A percentile compares a stretch with the other conserved stretches of the same genome.
These are phyloP conservation scores for Myriangium duriaei DNA, from an alignment of 2,329 filamentous ascomycete genomes.

Conservation along the genomic window DNA sequence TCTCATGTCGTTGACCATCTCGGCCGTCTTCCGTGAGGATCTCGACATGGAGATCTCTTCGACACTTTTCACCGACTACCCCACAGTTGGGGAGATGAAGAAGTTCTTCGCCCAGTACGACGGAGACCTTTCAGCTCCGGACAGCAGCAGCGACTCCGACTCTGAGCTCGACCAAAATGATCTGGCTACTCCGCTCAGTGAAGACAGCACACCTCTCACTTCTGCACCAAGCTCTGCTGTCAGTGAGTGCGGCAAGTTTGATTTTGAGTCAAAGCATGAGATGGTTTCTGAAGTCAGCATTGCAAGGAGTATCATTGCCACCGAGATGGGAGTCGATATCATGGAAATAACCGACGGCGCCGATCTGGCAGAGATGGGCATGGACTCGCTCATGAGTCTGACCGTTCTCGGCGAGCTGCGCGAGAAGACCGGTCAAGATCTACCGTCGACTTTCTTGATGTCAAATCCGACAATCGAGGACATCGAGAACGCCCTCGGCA, in stretches of 20 bases:
- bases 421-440: conserved; percentile 38
- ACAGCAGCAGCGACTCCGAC: conserved; percentile 27
- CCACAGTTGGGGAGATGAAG: conserved; percentile 49
- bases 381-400: conserved; percentile 42
- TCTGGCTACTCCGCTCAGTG: conserved; percentile 31
- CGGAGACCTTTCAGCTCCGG: conserved; percentile 27
- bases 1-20: conserved; percentile 48
- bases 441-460: conserved; percentile 43
- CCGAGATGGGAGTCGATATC: conserved; percentile 55
- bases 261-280: conserved; percentile 22
- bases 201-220: conserved; percentile 36
- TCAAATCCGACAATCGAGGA: conserved; percentile 51
- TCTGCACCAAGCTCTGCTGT: conserved; percentile 32
- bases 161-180: conserved; percentile 29
- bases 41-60: conserved; percentile 47
- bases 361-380: conserved; percentile 48
- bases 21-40: conserved; percentile 49
- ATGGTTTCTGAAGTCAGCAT: conserved; percentile 31
- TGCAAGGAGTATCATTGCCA: conserved; percentile 37
- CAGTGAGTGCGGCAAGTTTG: conserved; percentile 29
- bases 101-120: conserved; percentile 40
- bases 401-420: conserved; percentile 39
- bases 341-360: conserved; percentile 41
- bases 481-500: conserved; percentile 52
- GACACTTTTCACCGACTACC: conserved; percentile 47